These are phyloP conservation scores for Passiflora organensis DNA, from an alignment of 345 rosid species.

Conservation along the genomic window DNA sequence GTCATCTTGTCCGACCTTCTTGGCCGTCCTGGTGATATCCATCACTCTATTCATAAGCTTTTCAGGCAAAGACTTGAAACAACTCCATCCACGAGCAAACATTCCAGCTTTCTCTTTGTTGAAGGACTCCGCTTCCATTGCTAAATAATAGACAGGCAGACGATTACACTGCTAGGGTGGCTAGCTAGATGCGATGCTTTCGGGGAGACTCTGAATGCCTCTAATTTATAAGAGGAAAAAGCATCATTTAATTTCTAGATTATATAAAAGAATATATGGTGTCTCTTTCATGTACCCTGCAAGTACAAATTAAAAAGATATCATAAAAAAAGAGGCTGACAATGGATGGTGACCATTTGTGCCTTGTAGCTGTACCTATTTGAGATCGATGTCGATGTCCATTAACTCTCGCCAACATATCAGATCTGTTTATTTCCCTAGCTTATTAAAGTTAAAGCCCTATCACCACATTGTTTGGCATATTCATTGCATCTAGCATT, in stretches of 20 bases:
- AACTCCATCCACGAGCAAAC: neutral
- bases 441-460: too few species aligned
- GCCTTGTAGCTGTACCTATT: neutral
- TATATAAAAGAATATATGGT: neutral
- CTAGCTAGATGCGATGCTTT: constrained; percentile 3
- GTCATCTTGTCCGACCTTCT: constrained; percentile 55
- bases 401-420: neutral
- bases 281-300: constrained; percentile 8
- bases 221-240: constrained; percentile 17
- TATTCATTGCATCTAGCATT: too few species aligned
- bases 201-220: constrained; percentile 4
- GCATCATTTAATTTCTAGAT: neutral
- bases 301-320: constrained; percentile 15
- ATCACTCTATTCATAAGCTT: constrained; percentile 13
- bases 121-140: constrained; percentile 20
- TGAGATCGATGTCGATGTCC: neutral
- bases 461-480: too few species aligned
- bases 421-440: too few species aligned
- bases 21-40: constrained; percentile 16
- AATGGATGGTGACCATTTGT: neutral
- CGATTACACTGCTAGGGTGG: neutral
- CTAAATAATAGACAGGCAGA: constrained; percentile 3
- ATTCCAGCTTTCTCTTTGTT: neutral
- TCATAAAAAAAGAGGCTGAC: neutral
- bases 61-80: constrained; percentile 14